Evolutionary conservation across 352 stramenopile genomes (phyloP).

Genomic region (Salisapilia sapeloensis): DNA sequence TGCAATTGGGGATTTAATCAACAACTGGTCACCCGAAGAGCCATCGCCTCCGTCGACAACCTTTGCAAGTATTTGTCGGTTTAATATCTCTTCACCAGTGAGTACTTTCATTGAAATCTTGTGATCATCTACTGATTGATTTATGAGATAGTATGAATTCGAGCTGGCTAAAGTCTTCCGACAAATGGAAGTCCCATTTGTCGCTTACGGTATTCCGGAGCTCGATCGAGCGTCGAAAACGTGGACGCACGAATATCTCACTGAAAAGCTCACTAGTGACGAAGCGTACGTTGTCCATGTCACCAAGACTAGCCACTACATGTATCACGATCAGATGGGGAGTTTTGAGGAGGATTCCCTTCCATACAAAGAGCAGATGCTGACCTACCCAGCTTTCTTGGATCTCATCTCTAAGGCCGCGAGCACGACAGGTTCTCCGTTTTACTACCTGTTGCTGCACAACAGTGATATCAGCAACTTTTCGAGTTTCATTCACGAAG

Average conservation of each 20-base stretch:
- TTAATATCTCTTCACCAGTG: conserved; percentile 38
- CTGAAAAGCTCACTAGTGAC: conserved; percentile 14
- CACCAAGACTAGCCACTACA: conserved; percentile 86
- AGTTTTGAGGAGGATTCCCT: no score
- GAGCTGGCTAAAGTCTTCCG: conserved; percentile 80
- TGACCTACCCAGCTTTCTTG: no score
- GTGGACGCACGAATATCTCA: conserved; percentile 79
- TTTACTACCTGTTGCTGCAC: conserved; percentile 51
- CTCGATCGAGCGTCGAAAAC: conserved; percentile 41
- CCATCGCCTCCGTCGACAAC: conserved; percentile 8
- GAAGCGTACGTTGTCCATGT: conserved; percentile 46
- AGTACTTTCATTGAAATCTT: conserved; percentile 1
- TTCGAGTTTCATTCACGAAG: conserved; percentile 54
- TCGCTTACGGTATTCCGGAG: conserved; percentile 82
- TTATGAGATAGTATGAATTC: conserved; percentile 35
- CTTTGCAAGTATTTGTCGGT: conserved; percentile 44
- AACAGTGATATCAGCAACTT: conserved; percentile 16
- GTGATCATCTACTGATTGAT: neutral
- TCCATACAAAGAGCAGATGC: conserved; percentile 10
- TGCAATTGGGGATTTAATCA: conserved; percentile 45
- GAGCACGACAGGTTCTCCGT: no score
- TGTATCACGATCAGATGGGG: conserved; percentile 89
- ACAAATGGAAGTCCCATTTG: conserved; percentile 87
- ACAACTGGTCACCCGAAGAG: conserved; percentile 66
- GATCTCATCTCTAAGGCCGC: no score